These are phyloP conservation scores for Helicocarpus griseus DNA, from an alignment of 2,329 filamentous ascomycete genomes.

Conservation along the genomic window DNA sequence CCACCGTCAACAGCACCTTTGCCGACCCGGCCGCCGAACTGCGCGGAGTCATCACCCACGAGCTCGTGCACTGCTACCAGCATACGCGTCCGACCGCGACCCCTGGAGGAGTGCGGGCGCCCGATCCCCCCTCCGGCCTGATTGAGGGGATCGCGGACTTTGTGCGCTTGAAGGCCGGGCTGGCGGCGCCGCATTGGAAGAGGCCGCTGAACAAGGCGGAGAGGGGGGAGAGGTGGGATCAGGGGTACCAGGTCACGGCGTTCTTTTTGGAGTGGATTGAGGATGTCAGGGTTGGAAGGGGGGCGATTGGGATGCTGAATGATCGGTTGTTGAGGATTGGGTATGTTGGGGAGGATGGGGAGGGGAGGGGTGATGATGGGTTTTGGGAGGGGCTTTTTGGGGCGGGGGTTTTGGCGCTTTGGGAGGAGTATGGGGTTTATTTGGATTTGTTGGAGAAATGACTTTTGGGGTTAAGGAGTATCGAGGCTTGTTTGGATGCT, in stretches of 20 bases:
- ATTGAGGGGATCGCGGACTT: conserved; percentile 92
- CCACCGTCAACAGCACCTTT: conserved; percentile 16
- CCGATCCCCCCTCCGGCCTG: conserved; percentile 55
- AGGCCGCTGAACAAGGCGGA: conserved; percentile 37
- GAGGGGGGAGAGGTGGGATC: conserved; percentile 62
- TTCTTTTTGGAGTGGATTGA: conserved; percentile 89
- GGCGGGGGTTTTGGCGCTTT: conserved; percentile 56
- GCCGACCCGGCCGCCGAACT: conserved; percentile 49
- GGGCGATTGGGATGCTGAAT: conserved; percentile 53
- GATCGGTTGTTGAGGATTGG: conserved; percentile 28
- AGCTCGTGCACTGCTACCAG: conserved; percentile 93
- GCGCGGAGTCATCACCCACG: conserved; percentile 75
- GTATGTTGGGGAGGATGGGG: conserved; percentile 23
- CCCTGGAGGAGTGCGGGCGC: conserved; percentile 2
- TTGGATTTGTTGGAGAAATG: conserved; percentile 32
- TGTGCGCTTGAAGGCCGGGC: conserved; percentile 64
- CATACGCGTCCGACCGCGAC: conserved; percentile 49
- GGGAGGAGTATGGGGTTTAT: conserved; percentile 58
- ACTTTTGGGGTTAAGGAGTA: no score
- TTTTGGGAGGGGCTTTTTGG: conserved; percentile 50
- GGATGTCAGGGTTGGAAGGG: conserved; percentile 53
- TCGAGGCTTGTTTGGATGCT: no score
- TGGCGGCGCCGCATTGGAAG: conserved; percentile 79
- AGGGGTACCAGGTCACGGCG: conserved; percentile 80
- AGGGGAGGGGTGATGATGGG: conserved; percentile 4